phyloP scores from a whole-genome alignment of 1,284 basidiomycete genomes.

The Porphyrellus sp. region DNA sequence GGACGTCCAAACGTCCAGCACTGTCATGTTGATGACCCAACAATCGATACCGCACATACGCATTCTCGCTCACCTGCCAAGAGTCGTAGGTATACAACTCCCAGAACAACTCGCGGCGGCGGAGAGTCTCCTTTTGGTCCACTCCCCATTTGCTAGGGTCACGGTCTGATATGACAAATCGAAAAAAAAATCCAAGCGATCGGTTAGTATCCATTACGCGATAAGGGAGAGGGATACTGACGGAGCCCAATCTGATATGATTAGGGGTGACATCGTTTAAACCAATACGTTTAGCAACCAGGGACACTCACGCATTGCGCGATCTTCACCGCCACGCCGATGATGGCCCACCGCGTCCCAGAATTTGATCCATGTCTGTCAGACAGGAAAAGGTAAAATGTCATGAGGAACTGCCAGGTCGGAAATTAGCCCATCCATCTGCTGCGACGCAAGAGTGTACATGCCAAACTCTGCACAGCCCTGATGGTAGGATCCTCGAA shows the following conservation, averaged over 20 bases:
- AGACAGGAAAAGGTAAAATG: conserved; percentile 70
- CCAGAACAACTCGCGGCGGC: conserved; percentile 70
- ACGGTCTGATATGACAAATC: conserved; percentile 50
- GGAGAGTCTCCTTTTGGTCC: conserved; percentile 55
- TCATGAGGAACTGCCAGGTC: conserved; percentile 62
- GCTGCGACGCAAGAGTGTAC: conserved; percentile 26
- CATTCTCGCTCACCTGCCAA: conserved; percentile 48
- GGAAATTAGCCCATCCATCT: conserved; percentile 14
- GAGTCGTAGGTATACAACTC: conserved; percentile 74
- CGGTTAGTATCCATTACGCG: conserved; percentile 15
- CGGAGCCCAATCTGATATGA: conserved; percentile 64
- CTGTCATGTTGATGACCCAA: conserved; percentile 26
- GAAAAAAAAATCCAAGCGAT: no score
- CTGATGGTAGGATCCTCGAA: conserved; percentile 72
- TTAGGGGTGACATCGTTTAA: conserved; percentile 9
- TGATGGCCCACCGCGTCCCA: conserved; percentile 73
- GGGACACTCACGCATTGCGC: conserved; percentile 65
- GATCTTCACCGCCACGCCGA: conserved; percentile 74
- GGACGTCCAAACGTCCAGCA: conserved; percentile 74
- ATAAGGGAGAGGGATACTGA: conserved; percentile 39
- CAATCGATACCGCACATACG: neutral
- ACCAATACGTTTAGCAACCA: conserved; percentile 9
- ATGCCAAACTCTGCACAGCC: conserved; percentile 67
- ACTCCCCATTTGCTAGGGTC: conserved; percentile 68
- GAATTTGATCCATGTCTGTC: conserved; percentile 70